Evolutionary conservation across 768 basidiomycete species (phyloP).

Genomic region (Austroboletus eburneus): DNA sequence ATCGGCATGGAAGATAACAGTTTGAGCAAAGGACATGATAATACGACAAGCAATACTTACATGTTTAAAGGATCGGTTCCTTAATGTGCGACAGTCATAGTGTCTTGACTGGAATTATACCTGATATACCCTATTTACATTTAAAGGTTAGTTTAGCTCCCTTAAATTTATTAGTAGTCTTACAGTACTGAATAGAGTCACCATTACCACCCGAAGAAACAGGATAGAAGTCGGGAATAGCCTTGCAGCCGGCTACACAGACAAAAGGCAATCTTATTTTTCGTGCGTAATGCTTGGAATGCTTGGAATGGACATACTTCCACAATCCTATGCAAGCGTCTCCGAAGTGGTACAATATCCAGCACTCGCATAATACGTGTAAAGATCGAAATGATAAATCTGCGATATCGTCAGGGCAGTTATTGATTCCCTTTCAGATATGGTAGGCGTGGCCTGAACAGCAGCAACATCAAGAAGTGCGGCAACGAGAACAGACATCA

Average conservation of each 20-base stretch:
- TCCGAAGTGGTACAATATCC: conserved; percentile 44
- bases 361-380: conserved; percentile 47
- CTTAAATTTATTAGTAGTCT: conserved; percentile 3
- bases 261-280: not conserved
- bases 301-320: conserved; percentile 35
- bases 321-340: conserved; percentile 51
- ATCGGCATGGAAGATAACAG: conserved; percentile 31
- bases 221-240: conserved; percentile 44
- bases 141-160: not conserved
- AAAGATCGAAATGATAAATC: conserved; percentile 43
- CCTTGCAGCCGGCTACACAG: conserved; percentile 40
- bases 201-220: conserved; percentile 48
- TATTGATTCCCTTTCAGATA: conserved; percentile 34
- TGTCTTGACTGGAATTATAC: conserved; percentile 37
- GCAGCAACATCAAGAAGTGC: conserved; percentile 11
- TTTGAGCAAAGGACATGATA: not conserved
- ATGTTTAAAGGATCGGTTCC: conserved; percentile 30
- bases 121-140: conserved; percentile 48
- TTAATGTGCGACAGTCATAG: conserved; percentile 37
- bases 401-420: conserved; percentile 37
- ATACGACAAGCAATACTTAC: conserved; percentile 12
- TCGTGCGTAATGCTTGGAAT: not conserved
- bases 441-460: conserved; percentile 21
- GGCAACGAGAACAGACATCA: conserved; percentile 14
- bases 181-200: conserved; percentile 39